These are phyloP conservation scores for Magnolia kwangsiensis DNA, from an alignment of 164 flowering plant species.

Conservation along the genomic window DNA sequence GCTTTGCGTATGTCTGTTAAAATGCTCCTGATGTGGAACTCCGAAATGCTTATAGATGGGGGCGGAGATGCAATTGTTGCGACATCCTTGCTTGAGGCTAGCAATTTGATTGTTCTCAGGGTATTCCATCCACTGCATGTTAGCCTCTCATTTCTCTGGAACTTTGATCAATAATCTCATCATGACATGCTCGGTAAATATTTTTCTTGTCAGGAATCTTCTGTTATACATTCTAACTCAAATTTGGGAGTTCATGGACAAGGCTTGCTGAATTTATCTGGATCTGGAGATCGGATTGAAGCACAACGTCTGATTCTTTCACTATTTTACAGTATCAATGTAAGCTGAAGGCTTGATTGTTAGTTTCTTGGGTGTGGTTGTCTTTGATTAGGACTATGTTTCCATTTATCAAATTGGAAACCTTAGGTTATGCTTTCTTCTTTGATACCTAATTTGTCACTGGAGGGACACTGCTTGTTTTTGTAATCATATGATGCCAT, in stretches of 20 bases:
- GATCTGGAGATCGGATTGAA: constrained; percentile 86
- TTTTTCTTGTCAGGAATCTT: constrained; percentile 58
- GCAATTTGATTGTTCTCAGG: constrained; percentile 83
- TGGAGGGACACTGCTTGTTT: too few relatives aligned
- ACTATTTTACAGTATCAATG: constrained; percentile 84
- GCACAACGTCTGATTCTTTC: constrained; percentile 91
- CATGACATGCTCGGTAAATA: constrained; percentile 10
- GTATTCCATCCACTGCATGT: constrained; percentile 29
- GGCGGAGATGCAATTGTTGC: constrained; percentile 68
- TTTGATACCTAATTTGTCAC: too few relatives aligned
- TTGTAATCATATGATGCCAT: too few relatives aligned
- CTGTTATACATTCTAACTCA: constrained; percentile 89
- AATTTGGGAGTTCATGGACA: constrained; percentile 98
- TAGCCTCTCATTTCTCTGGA: background rate
- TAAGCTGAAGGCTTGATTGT: constrained; percentile 30
- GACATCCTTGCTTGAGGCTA: constrained; percentile 91
- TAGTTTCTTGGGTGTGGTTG: background rate
- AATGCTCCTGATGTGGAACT: constrained; percentile 88
- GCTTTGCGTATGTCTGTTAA: constrained; percentile 95
- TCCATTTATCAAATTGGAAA: background rate
- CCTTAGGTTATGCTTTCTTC: background rate
- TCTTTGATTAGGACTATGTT: background rate
- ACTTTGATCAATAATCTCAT: constrained; percentile 12
- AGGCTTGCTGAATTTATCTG: constrained; percentile 87
- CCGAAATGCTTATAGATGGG: constrained; percentile 79